A percentile compares a stretch with the other conserved stretches of the same genome.
Evolutionary conservation across 129 eudicot species (phyloP).

Genomic region (Flaveria robusta): DNA sequence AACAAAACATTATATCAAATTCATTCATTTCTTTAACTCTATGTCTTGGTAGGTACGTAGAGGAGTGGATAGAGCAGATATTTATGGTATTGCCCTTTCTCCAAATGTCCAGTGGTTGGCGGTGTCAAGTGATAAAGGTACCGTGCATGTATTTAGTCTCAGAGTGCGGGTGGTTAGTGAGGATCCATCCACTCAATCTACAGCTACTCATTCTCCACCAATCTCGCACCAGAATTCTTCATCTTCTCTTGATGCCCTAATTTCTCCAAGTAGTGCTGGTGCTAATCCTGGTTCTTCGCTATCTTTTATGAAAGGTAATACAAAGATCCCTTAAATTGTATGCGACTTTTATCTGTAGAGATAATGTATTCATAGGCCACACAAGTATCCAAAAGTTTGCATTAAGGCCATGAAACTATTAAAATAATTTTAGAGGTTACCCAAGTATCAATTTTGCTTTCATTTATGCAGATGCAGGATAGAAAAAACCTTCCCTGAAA

Average conservation of each 20-base stretch:
- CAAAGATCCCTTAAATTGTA: slow-evolving; percentile 4
- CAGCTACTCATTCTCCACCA: slow-evolving; percentile 43
- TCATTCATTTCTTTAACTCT: slow-evolving; percentile 10
- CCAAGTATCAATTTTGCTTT: neutral
- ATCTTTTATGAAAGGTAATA: slow-evolving; percentile 90
- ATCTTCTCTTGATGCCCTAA: slow-evolving; percentile 75
- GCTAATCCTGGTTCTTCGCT: slow-evolving; percentile 88
- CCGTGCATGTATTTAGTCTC: slow-evolving; percentile 87
- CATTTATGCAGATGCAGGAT: neutral
- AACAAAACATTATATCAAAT: neutral
- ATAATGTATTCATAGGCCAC: neutral
- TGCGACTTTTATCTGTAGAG: neutral
- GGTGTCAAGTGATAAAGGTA: slow-evolving; percentile 96
- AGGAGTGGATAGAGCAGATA: slow-evolving; percentile 88
- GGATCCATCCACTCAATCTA: slow-evolving; percentile 53
- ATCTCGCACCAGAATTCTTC: slow-evolving; percentile 62
- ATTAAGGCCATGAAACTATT: neutral
- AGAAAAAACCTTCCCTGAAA: neutral
- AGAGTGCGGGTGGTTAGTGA: slow-evolving; percentile 84
- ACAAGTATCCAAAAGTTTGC: neutral
- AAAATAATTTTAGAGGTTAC: neutral
- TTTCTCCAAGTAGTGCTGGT: slow-evolving; percentile 64
- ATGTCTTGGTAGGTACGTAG: slow-evolving; percentile 70
- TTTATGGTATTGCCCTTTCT: slow-evolving; percentile 81
- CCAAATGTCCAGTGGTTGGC: slow-evolving; percentile 94